phyloP scores from a whole-genome alignment of 352 stramenopile genomes.

The Pythium volutum region DNA sequence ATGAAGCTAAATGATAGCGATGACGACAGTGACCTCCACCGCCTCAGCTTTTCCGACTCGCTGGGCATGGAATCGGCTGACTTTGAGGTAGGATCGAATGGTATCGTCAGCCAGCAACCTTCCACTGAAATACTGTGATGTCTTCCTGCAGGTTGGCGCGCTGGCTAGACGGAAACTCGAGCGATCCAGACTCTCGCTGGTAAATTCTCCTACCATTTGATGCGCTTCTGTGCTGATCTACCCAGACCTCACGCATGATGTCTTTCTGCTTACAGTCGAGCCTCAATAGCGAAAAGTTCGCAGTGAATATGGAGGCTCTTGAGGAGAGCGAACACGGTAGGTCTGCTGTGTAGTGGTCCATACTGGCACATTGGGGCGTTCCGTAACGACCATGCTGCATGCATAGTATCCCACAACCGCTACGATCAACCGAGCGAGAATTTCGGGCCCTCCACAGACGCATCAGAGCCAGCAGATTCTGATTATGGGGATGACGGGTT shows the following conservation, averaged over 20 bases:
- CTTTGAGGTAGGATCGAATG: slow-evolving; percentile 53
- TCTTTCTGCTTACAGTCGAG: slow-evolving; percentile 41
- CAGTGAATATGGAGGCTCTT: slow-evolving; percentile 57
- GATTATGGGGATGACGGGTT: slow-evolving; percentile 66
- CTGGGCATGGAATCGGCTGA: slow-evolving; percentile 72
- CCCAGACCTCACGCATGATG: neutral
- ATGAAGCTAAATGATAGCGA: slow-evolving; percentile 5
- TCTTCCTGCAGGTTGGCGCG: slow-evolving; percentile 38
- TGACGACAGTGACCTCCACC: slow-evolving; percentile 20
- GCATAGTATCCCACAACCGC: slow-evolving; percentile 30
- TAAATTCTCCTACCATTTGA: slow-evolving; percentile 14
- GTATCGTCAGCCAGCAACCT: neutral
- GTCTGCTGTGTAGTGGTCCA: neutral
- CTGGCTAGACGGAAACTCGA: slow-evolving; percentile 43
- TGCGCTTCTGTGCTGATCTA: neutral
- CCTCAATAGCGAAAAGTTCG: slow-evolving; percentile 74
- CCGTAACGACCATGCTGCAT: neutral
- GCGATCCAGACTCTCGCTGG: slow-evolving; percentile 45
- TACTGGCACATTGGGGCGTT: neutral
- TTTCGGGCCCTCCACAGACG: slow-evolving; percentile 23
- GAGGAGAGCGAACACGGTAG: slow-evolving; percentile 42
- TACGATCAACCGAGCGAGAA: slow-evolving; percentile 33
- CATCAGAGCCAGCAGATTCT: slow-evolving; percentile 18
- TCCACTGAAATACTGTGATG: neutral
- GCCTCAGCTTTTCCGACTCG: slow-evolving; percentile 60